phyloP scores from a whole-genome alignment of 495 filamentous ascomycete genomes.

The Amphirosellinia nigrospora region DNA sequence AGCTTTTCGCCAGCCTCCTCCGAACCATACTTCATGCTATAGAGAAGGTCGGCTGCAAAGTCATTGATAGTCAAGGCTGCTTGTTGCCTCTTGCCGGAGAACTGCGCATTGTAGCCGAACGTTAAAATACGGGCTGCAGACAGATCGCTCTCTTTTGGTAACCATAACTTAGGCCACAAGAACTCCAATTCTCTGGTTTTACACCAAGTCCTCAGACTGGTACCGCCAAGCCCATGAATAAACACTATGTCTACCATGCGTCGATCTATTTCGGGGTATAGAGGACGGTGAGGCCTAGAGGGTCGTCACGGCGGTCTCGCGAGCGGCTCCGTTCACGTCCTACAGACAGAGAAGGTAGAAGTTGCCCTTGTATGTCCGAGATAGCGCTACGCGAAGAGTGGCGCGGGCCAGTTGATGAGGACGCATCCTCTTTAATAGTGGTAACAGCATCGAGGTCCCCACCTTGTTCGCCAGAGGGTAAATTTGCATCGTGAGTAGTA shows the following conservation, averaged over 20 bases:
- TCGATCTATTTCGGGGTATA: background rate
- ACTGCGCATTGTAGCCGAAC: background rate
- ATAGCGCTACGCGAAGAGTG: background rate
- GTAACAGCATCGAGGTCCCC: background rate
- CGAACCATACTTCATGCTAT: background rate
- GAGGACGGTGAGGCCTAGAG: background rate
- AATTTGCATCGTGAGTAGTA: background rate
- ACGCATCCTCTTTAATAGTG: background rate
- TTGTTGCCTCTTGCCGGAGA: background rate
- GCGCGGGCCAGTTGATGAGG: background rate
- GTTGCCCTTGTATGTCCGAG: background rate
- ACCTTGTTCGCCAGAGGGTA: background rate
- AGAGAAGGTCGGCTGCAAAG: background rate
- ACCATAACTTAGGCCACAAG: background rate
- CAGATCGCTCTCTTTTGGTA: background rate
- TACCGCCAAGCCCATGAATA: slow-evolving; percentile 11
- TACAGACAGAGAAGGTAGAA: background rate
- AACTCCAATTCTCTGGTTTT: background rate
- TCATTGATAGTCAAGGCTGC: background rate
- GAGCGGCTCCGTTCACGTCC: background rate
- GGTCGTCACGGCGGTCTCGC: background rate
- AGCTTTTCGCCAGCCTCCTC: background rate
- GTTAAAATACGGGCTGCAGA: background rate
- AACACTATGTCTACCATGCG: slow-evolving; percentile 6
- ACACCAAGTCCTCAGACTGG: background rate